A percentile compares a stretch with the other conserved stretches of the same genome.
These are phyloP conservation scores for Amphibolis antarctica DNA, from an alignment of 106 monocot genomes.

Conservation along the genomic window DNA sequence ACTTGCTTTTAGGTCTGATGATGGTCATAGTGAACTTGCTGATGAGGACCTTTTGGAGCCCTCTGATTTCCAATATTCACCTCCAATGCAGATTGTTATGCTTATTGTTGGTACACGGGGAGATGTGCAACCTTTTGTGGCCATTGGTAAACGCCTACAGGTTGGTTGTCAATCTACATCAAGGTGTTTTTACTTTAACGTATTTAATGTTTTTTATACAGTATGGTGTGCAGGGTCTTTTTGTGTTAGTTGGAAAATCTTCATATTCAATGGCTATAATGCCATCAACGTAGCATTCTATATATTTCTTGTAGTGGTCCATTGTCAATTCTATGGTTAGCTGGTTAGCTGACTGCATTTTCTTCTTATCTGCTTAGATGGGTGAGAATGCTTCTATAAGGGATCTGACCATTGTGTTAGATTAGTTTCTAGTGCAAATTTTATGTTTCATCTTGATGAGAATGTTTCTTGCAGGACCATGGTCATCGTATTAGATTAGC, in stretches of 20 bases:
- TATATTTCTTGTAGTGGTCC: too few relatives aligned
- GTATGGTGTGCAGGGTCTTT: too few relatives aligned
- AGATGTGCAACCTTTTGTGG: slow-evolving; percentile 98
- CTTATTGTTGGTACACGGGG: slow-evolving; percentile 97
- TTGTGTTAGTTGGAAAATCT: too few relatives aligned
- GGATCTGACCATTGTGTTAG: slow-evolving; percentile 91
- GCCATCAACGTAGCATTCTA: too few relatives aligned
- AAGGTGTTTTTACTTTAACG: too few relatives aligned
- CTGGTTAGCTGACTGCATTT: too few relatives aligned
- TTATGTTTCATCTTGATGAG: slow-evolving; percentile 32
- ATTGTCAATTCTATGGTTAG: too few relatives aligned
- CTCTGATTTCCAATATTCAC: slow-evolving; percentile 42
- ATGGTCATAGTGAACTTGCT: slow-evolving; percentile 22
- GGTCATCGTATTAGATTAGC: slow-evolving; percentile 95
- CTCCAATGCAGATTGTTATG: slow-evolving; percentile 88
- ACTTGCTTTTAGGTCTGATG: slow-evolving; percentile 26
- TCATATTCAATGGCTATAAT: too few relatives aligned
- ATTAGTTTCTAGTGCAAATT: slow-evolving; percentile 93
- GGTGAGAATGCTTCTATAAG: slow-evolving; percentile 27
- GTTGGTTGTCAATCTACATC: slow-evolving; percentile 14
- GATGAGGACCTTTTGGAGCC: slow-evolving; percentile 48
- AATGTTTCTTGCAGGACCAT: slow-evolving; percentile 51
- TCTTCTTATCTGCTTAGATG: too few relatives aligned
- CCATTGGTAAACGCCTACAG: slow-evolving; percentile 96
- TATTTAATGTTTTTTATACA: too few relatives aligned